Evolutionary conservation across 108 stramenopile species (phyloP).

Genomic region (Cyclotella choctawhatcheeana): DNA sequence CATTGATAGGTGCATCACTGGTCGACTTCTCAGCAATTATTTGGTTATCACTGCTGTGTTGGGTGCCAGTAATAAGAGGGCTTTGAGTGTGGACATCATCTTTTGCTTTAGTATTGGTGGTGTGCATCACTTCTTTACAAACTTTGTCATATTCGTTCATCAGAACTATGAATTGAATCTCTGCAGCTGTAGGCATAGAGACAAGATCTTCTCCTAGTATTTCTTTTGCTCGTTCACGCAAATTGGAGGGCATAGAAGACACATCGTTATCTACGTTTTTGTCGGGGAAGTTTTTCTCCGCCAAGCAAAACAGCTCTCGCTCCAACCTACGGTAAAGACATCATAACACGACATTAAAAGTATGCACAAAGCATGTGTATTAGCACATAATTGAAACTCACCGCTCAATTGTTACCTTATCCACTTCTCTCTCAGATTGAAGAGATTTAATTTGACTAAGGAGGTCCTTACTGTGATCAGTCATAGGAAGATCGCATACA

Average conservation of each 20-base stretch:
- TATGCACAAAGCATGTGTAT: neutral
- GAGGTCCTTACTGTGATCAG: constrained; percentile 56
- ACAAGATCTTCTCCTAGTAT: constrained; percentile 21
- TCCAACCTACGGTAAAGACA: constrained; percentile 34
- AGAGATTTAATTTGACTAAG: constrained; percentile 40
- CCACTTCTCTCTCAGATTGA: constrained; percentile 49
- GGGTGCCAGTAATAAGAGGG: neutral
- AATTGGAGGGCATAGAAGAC: constrained; percentile 9
- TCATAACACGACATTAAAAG: no score
- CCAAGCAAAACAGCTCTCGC: constrained; percentile 43
- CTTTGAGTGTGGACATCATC: no score
- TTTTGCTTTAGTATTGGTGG: neutral
- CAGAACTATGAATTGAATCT: constrained; percentile 29
- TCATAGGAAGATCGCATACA: constrained; percentile 51
- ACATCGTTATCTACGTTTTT: constrained; percentile 14
- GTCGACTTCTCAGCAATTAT: neutral
- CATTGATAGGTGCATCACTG: no score
- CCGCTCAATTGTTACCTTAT: constrained; percentile 52
- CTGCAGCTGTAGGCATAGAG: constrained; percentile 21
- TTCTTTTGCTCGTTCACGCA: constrained; percentile 26
- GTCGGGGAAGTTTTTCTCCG: constrained; percentile 1
- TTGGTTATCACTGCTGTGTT: neutral
- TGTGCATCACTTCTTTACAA: constrained; percentile 7
- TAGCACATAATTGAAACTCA: neutral
- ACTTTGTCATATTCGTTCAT: constrained; percentile 22